Evolutionary conservation across 208 protist species (phyloP), one percentile per base, ranked within the genome.

Genomic region (Angomonas ambiguus): DNA sequence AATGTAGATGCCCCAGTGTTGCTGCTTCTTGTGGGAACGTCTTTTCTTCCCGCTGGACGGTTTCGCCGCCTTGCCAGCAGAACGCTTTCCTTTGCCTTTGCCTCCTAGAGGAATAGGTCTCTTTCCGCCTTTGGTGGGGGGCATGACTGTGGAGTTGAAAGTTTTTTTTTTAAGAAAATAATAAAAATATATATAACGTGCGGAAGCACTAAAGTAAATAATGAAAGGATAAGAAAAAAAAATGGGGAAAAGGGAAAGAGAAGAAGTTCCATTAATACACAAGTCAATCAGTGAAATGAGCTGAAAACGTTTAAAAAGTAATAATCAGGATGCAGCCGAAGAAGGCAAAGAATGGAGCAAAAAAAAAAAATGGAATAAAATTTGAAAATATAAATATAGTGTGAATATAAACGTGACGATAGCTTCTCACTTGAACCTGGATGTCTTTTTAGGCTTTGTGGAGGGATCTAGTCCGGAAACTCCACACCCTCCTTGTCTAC

Each of bases 61-160:
- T 74, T 84, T 99, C 80, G 82, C 97, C 71, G 87, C 98, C 92
- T 84, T 93, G 70, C 79, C 98, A 84, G 48, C 88, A 78, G 89
- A 98, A 88, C 98, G 76, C 95, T 99, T 99, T 34, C 96, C 98
- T 75, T 98, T 96, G 28, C 91, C 92, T 53, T 98, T 98, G 59
- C 99, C 98, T 69, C 97, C 96, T 24, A 97, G 73, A 56, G 82
- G 83, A 33, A 93, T 87, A 22, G 87, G 84, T 18, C 85, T 81
- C 74, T 92, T 94, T 72, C 87, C 87, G 65, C 91, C 87, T 65
- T 94, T 93, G 34, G 91, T 94, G 22, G 91, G 87, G 33, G 85
- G 87, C 87, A 96, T 95, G 38, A 31, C 75, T 64, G 11, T 3
- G 1, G 20, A n/a, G 22, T 20, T 1, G 41, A 51, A 33, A 55